Percentiles rank a stretch among this genome's conserved stretches.
Evolutionary conservation across 371 early-diverging fungal species (phyloP).

Genomic region (Choanephora cucurbitarum): DNA sequence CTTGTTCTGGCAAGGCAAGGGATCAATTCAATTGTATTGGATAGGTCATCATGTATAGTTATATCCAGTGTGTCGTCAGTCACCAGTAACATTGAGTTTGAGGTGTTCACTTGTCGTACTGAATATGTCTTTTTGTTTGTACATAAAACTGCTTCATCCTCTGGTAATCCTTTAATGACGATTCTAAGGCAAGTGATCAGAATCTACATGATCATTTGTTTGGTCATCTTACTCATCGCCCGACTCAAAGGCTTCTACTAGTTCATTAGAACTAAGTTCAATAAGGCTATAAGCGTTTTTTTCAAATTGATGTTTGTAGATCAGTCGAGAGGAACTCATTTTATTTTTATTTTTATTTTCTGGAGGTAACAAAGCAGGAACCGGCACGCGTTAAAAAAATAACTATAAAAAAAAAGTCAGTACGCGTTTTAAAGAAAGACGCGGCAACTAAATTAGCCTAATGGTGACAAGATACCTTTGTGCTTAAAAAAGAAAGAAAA

Average conservation of each 20-base stretch:
- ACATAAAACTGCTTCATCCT: conserved; percentile 63
- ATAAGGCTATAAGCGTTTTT: conserved; percentile 27
- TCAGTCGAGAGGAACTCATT: too few species aligned
- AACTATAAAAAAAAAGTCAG: too few species aligned
- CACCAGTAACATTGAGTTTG: conserved; percentile 53
- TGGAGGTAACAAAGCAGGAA: too few species aligned
- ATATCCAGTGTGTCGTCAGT: conserved; percentile 1
- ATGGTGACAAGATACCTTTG: too few species aligned
- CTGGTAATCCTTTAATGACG: conserved; percentile 47
- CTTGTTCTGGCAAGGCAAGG: conserved; percentile 43
- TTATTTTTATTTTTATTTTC: too few species aligned
- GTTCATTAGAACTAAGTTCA: conserved; percentile 26
- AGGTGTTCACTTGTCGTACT: conserved; percentile 55
- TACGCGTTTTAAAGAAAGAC: too few species aligned
- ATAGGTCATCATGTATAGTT: conserved; percentile 33
- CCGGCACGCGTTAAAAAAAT: too few species aligned
- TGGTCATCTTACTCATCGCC: conserved; percentile 29
- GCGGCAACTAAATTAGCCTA: too few species aligned
- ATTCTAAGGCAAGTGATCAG: conserved; percentile 20
- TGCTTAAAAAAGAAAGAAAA: too few species aligned
- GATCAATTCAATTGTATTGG: conserved; percentile 45
- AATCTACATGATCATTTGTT: too few species aligned
- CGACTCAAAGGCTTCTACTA: conserved; percentile 28
- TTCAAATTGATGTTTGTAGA: conserved; percentile 27
- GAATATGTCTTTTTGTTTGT: conserved; percentile 48